These are phyloP conservation scores for Eremothecium coryli DNA, from an alignment of 1,139 yeast species.

Conservation along the genomic window DNA sequence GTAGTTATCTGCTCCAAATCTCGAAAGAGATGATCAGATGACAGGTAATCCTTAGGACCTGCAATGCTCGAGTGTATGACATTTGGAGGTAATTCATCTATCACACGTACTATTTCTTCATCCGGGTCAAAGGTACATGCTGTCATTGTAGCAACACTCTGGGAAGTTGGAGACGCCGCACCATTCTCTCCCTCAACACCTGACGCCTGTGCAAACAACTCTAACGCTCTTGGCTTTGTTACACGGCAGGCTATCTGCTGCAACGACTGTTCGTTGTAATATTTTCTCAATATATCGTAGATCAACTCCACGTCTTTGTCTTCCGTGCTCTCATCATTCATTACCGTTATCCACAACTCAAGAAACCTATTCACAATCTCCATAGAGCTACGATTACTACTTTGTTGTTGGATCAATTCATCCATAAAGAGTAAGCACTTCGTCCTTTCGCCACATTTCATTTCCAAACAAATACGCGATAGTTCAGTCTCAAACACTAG, in stretches of 20 bases:
- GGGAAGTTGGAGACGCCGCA: slow-evolving; percentile 1
- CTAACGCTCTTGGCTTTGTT: not conserved
- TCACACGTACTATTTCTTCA: slow-evolving; percentile 12
- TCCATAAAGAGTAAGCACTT: slow-evolving; percentile 16
- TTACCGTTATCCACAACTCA: slow-evolving; percentile 12
- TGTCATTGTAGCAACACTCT: not conserved
- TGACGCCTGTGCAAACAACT: slow-evolving; percentile 1
- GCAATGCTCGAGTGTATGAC: not conserved
- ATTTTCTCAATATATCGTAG: slow-evolving; percentile 17
- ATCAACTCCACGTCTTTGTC: slow-evolving; percentile 13
- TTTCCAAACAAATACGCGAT: slow-evolving; percentile 1
- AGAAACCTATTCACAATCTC: slow-evolving; percentile 15
- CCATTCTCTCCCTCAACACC: no score
- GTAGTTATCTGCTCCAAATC: slow-evolving; percentile 34
- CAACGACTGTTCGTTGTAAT: slow-evolving; percentile 9
- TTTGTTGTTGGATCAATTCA: slow-evolving; percentile 16
- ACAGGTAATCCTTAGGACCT: slow-evolving; percentile 22
- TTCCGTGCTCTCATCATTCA: slow-evolving; percentile 11
- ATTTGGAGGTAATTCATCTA: slow-evolving; percentile 9
- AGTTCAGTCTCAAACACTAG: slow-evolving; percentile 10
- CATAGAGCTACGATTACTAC: slow-evolving; percentile 14
- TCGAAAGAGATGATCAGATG: slow-evolving; percentile 32
- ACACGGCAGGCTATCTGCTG: slow-evolving; percentile 7
- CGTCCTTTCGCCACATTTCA: slow-evolving; percentile 6
- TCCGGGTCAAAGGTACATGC: slow-evolving; percentile 12